Conservation (phyloP, 768 basidiomycete genomes). For the Naganishia friedmannii region DNA sequence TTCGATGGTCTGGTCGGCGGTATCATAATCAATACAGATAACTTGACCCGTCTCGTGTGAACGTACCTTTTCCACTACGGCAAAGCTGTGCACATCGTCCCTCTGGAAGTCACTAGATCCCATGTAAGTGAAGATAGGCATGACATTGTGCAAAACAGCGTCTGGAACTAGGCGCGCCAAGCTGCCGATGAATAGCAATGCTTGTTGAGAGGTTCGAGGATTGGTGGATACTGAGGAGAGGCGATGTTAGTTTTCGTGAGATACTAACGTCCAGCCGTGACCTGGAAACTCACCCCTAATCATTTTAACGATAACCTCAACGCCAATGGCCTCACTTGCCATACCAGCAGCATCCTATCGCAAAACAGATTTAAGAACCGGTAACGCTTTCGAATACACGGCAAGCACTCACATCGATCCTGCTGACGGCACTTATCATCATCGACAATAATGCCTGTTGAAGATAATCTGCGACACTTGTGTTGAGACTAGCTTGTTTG, state of each 20-base stretch:
- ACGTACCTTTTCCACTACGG: slow-evolving; percentile 72
- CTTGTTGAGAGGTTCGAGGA: slow-evolving; percentile 92
- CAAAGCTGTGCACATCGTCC: slow-evolving; percentile 92
- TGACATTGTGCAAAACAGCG: slow-evolving; percentile 86
- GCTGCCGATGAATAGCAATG: slow-evolving; percentile 78
- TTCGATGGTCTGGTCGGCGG: slow-evolving; percentile 67
- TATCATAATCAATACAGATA: background rate
- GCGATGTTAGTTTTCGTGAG: background rate
- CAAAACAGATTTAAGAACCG: background rate
- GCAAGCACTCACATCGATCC: slow-evolving; percentile 32
- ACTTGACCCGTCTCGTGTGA: background rate
- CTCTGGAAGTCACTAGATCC: slow-evolving; percentile 96
- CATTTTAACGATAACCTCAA: slow-evolving; percentile 83
- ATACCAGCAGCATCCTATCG: slow-evolving; percentile 14
- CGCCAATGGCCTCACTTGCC: slow-evolving; percentile 56
- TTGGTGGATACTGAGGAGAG: slow-evolving; percentile 69
- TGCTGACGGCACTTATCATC: slow-evolving; percentile 53
- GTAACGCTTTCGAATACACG: background rate
- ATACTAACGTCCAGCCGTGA: background rate
- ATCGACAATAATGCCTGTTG: slow-evolving; percentile 82
- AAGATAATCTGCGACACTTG: slow-evolving; percentile 63
- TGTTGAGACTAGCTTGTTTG: slow-evolving; percentile 59
- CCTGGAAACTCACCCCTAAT: slow-evolving; percentile 62
- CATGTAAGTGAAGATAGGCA: slow-evolving; percentile 99
- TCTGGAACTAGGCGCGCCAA: slow-evolving; percentile 81